Conservation (phyloP, 1,139 yeast species). For the Sugiyamaella novakii region DNA sequence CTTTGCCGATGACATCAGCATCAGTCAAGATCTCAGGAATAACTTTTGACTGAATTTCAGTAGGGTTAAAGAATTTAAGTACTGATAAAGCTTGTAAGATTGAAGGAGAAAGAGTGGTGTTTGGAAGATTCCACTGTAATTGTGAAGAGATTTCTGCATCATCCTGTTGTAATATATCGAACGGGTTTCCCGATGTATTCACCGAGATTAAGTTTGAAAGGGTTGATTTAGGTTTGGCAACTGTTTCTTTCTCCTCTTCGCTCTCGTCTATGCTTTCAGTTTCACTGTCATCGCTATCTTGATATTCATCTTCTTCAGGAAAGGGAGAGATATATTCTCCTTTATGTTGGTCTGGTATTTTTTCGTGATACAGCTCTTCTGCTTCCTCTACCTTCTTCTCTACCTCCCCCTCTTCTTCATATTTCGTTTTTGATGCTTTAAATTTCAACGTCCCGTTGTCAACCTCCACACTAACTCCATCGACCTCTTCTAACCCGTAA, state of each 20-base stretch:
- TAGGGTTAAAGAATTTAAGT: slow-evolving; percentile 68
- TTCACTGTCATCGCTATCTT: slow-evolving; percentile 25
- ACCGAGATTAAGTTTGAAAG: slow-evolving; percentile 28
- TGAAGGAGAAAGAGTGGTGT: slow-evolving; percentile 49
- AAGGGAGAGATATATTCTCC: slow-evolving; percentile 30
- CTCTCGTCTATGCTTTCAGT: slow-evolving; percentile 21
- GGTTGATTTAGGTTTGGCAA: slow-evolving; percentile 30
- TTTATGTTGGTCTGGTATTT: neutral
- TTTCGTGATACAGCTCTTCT: slow-evolving; percentile 6
- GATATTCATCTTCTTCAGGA: slow-evolving; percentile 30
- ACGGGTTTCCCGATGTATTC: slow-evolving; percentile 35
- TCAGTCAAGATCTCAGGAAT: slow-evolving; percentile 76
- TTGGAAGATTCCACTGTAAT: slow-evolving; percentile 37
- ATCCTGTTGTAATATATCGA: slow-evolving; percentile 32
- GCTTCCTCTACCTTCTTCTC: neutral
- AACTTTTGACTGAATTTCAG: slow-evolving; percentile 77
- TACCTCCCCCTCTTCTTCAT: slow-evolving; percentile 4
- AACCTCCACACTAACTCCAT: slow-evolving; percentile 77
- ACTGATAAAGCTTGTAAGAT: slow-evolving; percentile 61
- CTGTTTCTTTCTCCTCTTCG: slow-evolving; percentile 26
- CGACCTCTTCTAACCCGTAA: slow-evolving; percentile 90
- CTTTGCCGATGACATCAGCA: slow-evolving; percentile 88
- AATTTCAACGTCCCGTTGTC: slow-evolving; percentile 46
- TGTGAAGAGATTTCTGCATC: slow-evolving; percentile 29
- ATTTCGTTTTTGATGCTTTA: slow-evolving; percentile 25